Percentiles rank a stretch among this genome's conserved stretches.
phyloP scores from a whole-genome alignment of 2,329 filamentous ascomycete genomes.

The Diplodia corticola region DNA sequence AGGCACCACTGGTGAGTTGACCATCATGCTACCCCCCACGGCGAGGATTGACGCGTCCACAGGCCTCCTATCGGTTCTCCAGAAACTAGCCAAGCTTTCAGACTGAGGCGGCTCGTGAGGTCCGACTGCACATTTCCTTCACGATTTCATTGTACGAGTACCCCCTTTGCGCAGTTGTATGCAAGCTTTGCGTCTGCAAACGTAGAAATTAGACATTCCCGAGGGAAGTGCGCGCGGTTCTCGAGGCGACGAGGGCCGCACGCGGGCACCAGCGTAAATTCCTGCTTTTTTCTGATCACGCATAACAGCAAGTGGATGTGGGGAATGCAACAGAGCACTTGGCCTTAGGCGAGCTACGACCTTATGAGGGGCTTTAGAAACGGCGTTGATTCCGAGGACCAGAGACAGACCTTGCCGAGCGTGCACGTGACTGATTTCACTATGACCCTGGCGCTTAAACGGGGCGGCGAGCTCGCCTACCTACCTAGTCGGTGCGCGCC shows the following conservation, averaged over 20 bases:
- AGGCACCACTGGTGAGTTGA: constrained; percentile 77
- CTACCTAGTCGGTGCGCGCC: neutral
- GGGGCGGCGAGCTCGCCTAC: no score
- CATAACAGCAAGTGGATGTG: neutral
- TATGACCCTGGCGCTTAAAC: neutral
- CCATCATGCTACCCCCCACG: constrained; percentile 17
- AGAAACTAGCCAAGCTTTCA: constrained; percentile 47
- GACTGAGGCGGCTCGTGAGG: neutral
- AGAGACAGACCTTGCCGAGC: neutral
- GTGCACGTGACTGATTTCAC: neutral
- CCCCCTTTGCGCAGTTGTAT: constrained; percentile 11
- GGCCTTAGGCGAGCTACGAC: neutral
- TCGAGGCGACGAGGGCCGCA: neutral
- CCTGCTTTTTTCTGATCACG: neutral
- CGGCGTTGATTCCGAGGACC: neutral
- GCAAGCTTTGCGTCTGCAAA: neutral
- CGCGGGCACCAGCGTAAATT: neutral
- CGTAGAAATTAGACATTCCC: constrained; percentile 10
- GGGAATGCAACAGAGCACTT: neutral
- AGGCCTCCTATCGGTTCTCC: constrained; percentile 56
- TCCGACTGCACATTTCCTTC: constrained; percentile 1
- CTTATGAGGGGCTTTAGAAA: neutral
- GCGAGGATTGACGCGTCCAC: constrained; percentile 7
- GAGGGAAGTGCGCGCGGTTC: neutral
- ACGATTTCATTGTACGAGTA: constrained; percentile 1